These are phyloP conservation scores for Coemansia sp. DNA, from an alignment of 192 early-diverging fungal species.

Conservation along the genomic window DNA sequence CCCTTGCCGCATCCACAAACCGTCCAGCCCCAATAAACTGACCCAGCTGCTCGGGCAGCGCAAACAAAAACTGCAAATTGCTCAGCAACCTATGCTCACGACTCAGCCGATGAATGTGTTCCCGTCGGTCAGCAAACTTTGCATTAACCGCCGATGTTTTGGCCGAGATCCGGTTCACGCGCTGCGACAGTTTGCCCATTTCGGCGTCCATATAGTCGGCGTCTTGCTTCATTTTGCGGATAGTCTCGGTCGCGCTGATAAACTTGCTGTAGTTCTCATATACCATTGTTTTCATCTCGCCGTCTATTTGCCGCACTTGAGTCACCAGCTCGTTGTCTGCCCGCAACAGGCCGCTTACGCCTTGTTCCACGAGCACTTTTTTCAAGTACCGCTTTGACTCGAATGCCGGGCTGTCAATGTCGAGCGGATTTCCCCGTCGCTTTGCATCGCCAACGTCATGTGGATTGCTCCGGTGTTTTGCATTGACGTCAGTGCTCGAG, in stretches of 20 bases:
- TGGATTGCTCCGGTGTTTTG: constrained; percentile 16
- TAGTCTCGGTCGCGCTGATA: constrained; percentile 91
- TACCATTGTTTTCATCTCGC: constrained; percentile 95
- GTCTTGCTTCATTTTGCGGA: constrained; percentile 80
- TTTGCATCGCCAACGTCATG: constrained; percentile 14
- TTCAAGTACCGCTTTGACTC: constrained; percentile 78
- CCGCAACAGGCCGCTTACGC: constrained; percentile 67
- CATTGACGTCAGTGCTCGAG: background rate
- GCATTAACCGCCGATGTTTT: constrained; percentile 57
- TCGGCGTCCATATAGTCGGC: constrained; percentile 85
- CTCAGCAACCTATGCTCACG: constrained; percentile 71
- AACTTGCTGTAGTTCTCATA: constrained; percentile 99
- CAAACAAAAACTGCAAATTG: constrained; percentile 86
- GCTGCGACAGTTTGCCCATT: constrained; percentile 70
- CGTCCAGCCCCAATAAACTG: constrained; percentile 58
- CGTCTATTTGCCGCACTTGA: constrained; percentile 87
- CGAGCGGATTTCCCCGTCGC: constrained; percentile 49
- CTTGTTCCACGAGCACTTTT: constrained; percentile 67
- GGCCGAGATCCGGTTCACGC: constrained; percentile 64
- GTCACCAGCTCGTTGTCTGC: constrained; percentile 53
- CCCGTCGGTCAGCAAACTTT: constrained; percentile 64
- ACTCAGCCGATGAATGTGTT: constrained; percentile 71
- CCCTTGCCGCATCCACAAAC: constrained; percentile 74
- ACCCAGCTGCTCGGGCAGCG: constrained; percentile 73
- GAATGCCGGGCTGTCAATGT: constrained; percentile 71